phyloP scores from a whole-genome alignment of 129 eudicot genomes.

The Centella asiatica region DNA sequence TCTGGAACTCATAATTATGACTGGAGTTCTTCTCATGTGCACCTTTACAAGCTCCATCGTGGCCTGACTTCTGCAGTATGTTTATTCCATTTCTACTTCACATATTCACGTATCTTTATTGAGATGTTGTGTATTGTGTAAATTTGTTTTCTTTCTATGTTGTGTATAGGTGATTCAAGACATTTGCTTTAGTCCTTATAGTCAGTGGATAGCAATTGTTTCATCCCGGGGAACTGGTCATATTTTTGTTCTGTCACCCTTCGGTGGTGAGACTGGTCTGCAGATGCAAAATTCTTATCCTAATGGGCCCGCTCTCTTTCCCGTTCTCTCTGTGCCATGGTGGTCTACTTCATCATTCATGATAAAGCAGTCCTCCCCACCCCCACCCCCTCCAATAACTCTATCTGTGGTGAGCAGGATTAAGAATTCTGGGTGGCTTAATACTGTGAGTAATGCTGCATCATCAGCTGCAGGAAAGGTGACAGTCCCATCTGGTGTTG shows the following conservation, averaged over 20 bases:
- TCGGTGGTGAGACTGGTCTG: constrained; percentile 77
- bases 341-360: constrained; percentile 75
- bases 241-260: constrained; percentile 71
- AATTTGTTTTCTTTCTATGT: constrained; percentile 6
- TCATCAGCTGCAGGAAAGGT: constrained; percentile 65
- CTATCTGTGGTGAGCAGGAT: constrained; percentile 81
- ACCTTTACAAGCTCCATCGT: constrained; percentile 93
- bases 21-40: constrained; percentile 83
- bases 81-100: constrained; percentile 9
- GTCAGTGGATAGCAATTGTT: constrained; percentile 87
- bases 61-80: constrained; percentile 94
- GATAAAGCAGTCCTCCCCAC: constrained; percentile 42
- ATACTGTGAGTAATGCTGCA: constrained; percentile 83
- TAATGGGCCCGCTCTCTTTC: constrained; percentile 33
- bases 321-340: constrained; percentile 68
- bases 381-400: constrained; percentile 65
- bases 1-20: constrained; percentile 46
- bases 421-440: constrained; percentile 78
- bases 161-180: constrained; percentile 82
- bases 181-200: constrained; percentile 77
- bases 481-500: constrained; percentile 63
- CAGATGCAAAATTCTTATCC: constrained; percentile 43
- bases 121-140: not conserved
- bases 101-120: not conserved
- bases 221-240: constrained; percentile 97